Conservation (phyloP, 2,329 filamentous ascomycete genomes). For the Cryphonectria radicalis region DNA sequence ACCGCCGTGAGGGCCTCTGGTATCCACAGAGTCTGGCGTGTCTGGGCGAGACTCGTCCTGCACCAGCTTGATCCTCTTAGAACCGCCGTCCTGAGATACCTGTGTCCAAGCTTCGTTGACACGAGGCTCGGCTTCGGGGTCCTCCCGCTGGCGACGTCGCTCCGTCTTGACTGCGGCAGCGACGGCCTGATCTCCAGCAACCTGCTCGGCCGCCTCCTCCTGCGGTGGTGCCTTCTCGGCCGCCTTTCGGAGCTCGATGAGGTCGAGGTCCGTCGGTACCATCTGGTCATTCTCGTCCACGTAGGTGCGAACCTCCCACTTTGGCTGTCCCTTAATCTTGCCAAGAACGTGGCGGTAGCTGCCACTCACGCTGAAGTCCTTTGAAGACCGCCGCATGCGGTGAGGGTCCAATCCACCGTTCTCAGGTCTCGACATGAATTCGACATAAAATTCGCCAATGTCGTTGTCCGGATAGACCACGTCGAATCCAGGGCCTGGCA, state of each 20-base stretch:
- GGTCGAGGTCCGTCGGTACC: conserved; percentile 83
- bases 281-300: conserved; percentile 76
- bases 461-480: conserved; percentile 84
- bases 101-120: conserved; percentile 48
- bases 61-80: conserved; percentile 48
- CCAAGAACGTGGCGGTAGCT: conserved; percentile 86
- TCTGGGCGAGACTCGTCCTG: conserved; percentile 22
- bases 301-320: conserved; percentile 73
- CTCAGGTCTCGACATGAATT: conserved; percentile 80
- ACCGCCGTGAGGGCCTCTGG: background rate
- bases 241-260: conserved; percentile 53
- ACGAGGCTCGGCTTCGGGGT: conserved; percentile 32
- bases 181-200: conserved; percentile 33
- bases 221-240: conserved; percentile 32
- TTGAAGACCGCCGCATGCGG: conserved; percentile 83
- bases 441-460: conserved; percentile 80
- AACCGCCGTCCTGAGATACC: conserved; percentile 42
- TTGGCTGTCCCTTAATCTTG: conserved; percentile 66
- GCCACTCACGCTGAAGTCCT: conserved; percentile 86
- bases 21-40: conserved; percentile 23
- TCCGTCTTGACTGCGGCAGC: conserved; percentile 3
- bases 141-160: conserved; percentile 20
- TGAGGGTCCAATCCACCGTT: conserved; percentile 82
- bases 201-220: conserved; percentile 24
- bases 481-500: conserved; percentile 91